These are phyloP conservation scores for Candida quercuum DNA, from an alignment of 805 yeast species.

Conservation along the genomic window DNA sequence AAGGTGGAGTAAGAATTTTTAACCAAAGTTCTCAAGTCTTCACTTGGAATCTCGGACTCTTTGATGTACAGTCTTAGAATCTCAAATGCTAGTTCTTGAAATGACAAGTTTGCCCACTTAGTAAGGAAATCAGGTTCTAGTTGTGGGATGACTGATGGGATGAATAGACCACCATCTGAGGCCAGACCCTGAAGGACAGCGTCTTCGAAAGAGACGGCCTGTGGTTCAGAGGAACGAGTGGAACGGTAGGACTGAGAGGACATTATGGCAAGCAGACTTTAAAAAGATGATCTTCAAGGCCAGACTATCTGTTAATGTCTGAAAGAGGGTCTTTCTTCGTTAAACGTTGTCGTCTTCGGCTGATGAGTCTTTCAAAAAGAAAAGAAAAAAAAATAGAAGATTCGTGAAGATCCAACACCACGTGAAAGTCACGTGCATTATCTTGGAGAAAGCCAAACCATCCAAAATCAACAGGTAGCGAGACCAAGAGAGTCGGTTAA, in stretches of 20 bases:
- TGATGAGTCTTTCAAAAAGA: neutral
- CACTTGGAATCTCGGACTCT: constrained; percentile 64
- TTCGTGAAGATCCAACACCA: too few species aligned
- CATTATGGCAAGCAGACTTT: too few species aligned
- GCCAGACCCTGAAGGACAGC: constrained; percentile 90
- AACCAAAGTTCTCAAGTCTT: constrained; percentile 60
- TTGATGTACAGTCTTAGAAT: constrained; percentile 77
- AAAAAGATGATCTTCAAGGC: too few species aligned
- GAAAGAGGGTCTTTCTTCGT: neutral
- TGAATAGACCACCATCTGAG: constrained; percentile 91
- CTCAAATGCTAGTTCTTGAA: constrained; percentile 83
- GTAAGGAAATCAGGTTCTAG: constrained; percentile 47
- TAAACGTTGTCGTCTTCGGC: neutral
- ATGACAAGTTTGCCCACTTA: constrained; percentile 69
- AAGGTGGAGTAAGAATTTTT: constrained; percentile 82
- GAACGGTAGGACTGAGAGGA: constrained; percentile 67
- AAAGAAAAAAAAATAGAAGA: constrained; percentile 1
- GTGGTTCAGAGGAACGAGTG: constrained; percentile 56
- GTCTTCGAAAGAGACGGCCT: constrained; percentile 65
- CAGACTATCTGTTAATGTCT: too few species aligned
- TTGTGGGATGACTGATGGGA: constrained; percentile 79
- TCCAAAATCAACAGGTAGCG: neutral
- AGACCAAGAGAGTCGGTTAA: neutral
- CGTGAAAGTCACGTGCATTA: neutral
- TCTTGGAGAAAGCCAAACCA: neutral